Evolutionary conservation across 139 green algal genomes (phyloP).

Genomic region (Deuterostichococcus epilithicus): DNA sequence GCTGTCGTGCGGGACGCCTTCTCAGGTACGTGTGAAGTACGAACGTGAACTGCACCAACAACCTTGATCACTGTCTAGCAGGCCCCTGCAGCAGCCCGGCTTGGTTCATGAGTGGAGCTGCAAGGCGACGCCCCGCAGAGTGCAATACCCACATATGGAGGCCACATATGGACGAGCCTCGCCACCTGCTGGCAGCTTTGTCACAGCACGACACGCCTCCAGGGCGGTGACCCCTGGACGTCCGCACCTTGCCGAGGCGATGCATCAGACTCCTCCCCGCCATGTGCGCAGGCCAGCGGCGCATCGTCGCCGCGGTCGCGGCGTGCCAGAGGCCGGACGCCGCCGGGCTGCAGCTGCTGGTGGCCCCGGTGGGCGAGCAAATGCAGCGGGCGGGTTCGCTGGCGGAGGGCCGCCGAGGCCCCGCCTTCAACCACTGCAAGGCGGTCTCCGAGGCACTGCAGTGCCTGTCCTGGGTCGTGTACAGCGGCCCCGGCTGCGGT

Average conservation of each 20-base stretch:
- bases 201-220: too few species aligned
- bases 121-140: too few species aligned
- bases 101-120: too few species aligned
- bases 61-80: too few species aligned
- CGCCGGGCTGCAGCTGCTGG: neutral
- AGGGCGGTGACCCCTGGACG: too few species aligned
- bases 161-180: too few species aligned
- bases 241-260: neutral
- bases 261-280: neutral
- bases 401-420: slow-evolving; percentile 45
- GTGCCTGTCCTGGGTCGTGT: slow-evolving; percentile 77
- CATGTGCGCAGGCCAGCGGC: neutral
- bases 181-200: too few species aligned
- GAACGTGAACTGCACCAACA: too few species aligned
- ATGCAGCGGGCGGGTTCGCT: slow-evolving; percentile 11
- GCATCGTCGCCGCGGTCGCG: neutral
- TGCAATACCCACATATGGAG: too few species aligned
- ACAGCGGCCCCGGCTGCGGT: slow-evolving; percentile 75
- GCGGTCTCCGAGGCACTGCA: slow-evolving; percentile 67
- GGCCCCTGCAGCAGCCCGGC: too few species aligned
- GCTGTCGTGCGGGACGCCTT: neutral
- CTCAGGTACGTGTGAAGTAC: too few species aligned
- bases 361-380: neutral
- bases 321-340: neutral
- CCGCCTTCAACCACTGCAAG: slow-evolving; percentile 62